phyloP scores from a whole-genome alignment of 495 filamentous ascomycete genomes.

The Pyrenopolyporus hunteri region DNA sequence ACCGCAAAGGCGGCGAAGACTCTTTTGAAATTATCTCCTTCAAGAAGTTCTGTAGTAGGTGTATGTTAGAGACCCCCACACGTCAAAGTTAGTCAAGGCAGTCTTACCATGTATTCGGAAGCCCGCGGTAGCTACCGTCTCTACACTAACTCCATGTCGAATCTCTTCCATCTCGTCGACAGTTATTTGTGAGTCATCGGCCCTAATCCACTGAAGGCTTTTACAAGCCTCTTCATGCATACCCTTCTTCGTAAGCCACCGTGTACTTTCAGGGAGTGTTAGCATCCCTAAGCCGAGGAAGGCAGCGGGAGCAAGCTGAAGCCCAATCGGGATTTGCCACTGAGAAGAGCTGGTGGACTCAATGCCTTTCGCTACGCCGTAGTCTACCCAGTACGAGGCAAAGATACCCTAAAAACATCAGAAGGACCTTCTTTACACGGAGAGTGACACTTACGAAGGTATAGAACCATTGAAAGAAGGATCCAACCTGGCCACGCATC shows the following conservation, averaged over 20 bases:
- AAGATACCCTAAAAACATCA: conserved; percentile 49
- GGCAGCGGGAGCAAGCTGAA: conserved; percentile 55
- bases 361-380: conserved; percentile 48
- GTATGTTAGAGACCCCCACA: background rate
- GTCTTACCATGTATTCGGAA: conserved; percentile 32
- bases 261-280: conserved; percentile 53
- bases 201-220: conserved; percentile 57
- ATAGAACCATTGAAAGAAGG: conserved; percentile 49
- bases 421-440: background rate
- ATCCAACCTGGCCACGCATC: conserved; percentile 59
- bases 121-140: conserved; percentile 36
- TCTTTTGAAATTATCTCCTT: conserved; percentile 44
- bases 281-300: conserved; percentile 54
- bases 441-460: conserved; percentile 32
- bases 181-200: conserved; percentile 44
- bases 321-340: conserved; percentile 60
- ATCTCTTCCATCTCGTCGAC: conserved; percentile 52
- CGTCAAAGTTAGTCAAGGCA: background rate
- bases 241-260: conserved; percentile 59
- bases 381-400: conserved; percentile 60
- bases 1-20: conserved; percentile 53
- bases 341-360: conserved; percentile 44
- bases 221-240: conserved; percentile 54
- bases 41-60: conserved; percentile 41
- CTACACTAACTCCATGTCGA: conserved; percentile 48